Conservation (phyloP, 2,329 filamentous ascomycete genomes). For the Penicillium palitans region DNA sequence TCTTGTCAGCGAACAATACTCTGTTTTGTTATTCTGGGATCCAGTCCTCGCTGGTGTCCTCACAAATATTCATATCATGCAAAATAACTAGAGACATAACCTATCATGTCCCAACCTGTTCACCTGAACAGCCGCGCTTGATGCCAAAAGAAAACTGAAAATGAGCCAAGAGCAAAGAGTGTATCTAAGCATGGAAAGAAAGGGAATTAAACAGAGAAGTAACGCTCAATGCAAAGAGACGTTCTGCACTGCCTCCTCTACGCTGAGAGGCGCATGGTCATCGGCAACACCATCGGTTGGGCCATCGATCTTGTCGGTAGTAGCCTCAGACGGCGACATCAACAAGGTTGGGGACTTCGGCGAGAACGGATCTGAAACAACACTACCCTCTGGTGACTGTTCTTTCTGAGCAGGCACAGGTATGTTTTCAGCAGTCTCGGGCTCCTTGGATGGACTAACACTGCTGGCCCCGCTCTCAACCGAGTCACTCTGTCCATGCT, state of each 20-base stretch:
- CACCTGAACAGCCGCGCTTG: constrained; percentile 1
- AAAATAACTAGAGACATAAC: neutral
- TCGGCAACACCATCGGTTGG: neutral
- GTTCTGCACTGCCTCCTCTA: constrained; percentile 39
- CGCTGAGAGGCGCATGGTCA: constrained; percentile 25
- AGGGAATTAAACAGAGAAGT: neutral
- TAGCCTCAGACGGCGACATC: constrained; percentile 7
- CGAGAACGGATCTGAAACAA: constrained; percentile 21
- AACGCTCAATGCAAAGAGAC: constrained; percentile 26
- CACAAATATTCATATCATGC: neutral
- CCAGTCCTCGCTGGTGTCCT: neutral
- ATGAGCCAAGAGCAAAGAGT: neutral
- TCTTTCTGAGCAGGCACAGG: neutral
- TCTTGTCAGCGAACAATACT: constrained; percentile 6
- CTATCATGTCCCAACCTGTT: neutral
- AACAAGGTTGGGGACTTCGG: constrained; percentile 24
- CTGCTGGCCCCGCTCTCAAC: constrained; percentile 23
- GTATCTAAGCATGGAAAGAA: neutral
- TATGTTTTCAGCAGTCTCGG: constrained; percentile 12
- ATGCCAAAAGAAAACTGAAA: constrained; percentile 1
- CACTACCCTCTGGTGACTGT: neutral
- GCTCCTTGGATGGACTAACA: constrained; percentile 16
- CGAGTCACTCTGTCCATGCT: constrained; percentile 29
- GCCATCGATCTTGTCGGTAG: constrained; percentile 6
- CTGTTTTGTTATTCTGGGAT: neutral